A percentile compares a stretch with the other conserved stretches of the same genome.
These are phyloP conservation scores for Eudorina sp. DNA, from an alignment of 139 green algal species.

Conservation along the genomic window DNA sequence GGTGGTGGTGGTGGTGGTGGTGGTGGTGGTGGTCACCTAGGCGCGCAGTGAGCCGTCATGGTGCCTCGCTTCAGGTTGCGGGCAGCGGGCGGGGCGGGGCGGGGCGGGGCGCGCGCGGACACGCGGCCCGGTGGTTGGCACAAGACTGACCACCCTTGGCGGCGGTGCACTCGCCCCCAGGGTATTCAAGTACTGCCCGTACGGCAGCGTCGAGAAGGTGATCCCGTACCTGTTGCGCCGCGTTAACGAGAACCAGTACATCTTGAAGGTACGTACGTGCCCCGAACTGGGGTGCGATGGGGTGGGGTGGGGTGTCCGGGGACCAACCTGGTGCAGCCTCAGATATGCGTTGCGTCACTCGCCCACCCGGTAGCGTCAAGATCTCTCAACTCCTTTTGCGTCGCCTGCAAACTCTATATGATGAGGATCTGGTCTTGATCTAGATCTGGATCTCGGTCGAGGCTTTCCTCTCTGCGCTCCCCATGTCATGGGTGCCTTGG, in stretches of 20 bases:
- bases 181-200: conserved; percentile 89
- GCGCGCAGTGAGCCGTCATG: too few species aligned
- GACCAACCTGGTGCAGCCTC: background rate
- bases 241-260: conserved; percentile 82
- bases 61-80: too few species aligned
- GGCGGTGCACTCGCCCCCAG: background rate
- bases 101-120: too few species aligned
- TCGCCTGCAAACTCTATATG: background rate
- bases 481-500: background rate
- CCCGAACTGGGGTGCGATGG: background rate
- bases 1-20: too few species aligned
- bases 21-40: too few species aligned
- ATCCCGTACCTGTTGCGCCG: conserved; percentile 85
- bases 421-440: background rate
- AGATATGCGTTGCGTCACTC: background rate
- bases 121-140: too few species aligned
- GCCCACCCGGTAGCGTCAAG: background rate
- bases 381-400: background rate
- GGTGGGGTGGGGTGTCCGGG: background rate
- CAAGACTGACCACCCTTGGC: too few species aligned
- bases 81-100: too few species aligned
- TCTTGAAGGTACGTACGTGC: conserved; percentile 49
- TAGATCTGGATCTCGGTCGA: background rate
- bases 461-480: too few species aligned
- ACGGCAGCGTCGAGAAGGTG: conserved; percentile 80